Evolutionary conservation across 495 filamentous ascomycete genomes (phyloP), one percentile per base, ranked within the genome.

Genomic region (Pseudoneurospora amorphoporcata): DNA sequence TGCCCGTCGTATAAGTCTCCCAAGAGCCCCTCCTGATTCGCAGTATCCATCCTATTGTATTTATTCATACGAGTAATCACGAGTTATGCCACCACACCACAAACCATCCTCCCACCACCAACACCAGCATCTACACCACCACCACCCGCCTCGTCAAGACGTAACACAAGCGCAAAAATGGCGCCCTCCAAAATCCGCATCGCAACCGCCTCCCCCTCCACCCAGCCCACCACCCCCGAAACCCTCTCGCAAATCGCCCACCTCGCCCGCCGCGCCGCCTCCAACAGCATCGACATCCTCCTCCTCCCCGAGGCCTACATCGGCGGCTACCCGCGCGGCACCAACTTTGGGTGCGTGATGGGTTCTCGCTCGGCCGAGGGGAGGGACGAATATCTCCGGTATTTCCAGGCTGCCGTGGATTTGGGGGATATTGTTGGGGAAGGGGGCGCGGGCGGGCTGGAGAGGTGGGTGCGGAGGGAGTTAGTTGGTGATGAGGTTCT

Each of bases 291-390:
- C 37, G 87, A 95, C 77, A 86, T 98, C 69, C 82, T 98, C 19
- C 88, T 98, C 53, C 95, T 97, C 75, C 95, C 95, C 0, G 95
- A 98, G 83, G 95, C 95, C 37, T 98, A 93, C 79, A 86, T 98
- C 0, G 95, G 95, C 23, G 95, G 95, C 9, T 98, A 98, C 77
- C 95, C 95, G 16, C 90, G 95, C 32, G 91, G 91, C n/a, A 90
- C 89, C 72, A 83, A 83, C 68, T 97, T 97, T 75, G 94, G 93
- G 14, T 86, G 88, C 39, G 84, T 87, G 0, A 87, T 97, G 10
- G 95, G 95, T 0, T 82, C 84, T 3, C 89, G 95, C 7, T 84
- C 86, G 1, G 81, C 85, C 14, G 84, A 83, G 23, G 95, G 94
- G 4, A 88, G 94, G 5, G 92, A 96, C 8, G 94, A 96, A 72